These are phyloP conservation scores for Lepidium campestre DNA, from an alignment of 441 rosid species.

Conservation along the genomic window DNA sequence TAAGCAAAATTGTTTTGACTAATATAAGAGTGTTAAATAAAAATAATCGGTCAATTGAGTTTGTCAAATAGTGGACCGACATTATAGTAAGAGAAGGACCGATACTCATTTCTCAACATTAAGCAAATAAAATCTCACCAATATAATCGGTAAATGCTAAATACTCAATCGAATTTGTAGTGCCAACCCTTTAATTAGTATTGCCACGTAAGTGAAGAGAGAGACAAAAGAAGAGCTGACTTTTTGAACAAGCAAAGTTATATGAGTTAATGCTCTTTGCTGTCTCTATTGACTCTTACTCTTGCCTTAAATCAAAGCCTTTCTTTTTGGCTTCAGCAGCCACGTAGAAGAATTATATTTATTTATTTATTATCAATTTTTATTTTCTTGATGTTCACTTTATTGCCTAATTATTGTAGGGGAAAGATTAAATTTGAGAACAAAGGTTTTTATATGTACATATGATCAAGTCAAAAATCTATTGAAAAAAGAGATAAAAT, in stretches of 20 bases:
- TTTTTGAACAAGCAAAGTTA: slow-evolving; percentile 2
- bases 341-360: not conserved
- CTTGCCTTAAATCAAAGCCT: not conserved
- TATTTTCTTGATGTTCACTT: not conserved
- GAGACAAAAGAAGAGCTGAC: slow-evolving; percentile 6
- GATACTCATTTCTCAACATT: not conserved
- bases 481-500: not conserved
- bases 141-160: slow-evolving; percentile 18
- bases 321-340: not conserved
- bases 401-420: not conserved
- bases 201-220: slow-evolving; percentile 4
- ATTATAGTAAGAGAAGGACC: not conserved
- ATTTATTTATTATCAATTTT: not conserved
- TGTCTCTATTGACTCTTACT: slow-evolving; percentile 15
- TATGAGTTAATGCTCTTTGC: slow-evolving; percentile 23
- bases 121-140: slow-evolving; percentile 7
- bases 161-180: not conserved
- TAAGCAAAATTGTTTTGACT: no score
- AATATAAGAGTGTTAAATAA: no score
- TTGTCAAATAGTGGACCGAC: no score
- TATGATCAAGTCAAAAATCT: not conserved
- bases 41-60: no score
- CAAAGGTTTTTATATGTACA: not conserved
- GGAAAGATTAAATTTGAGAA: not conserved
- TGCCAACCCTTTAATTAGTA: slow-evolving; percentile 11